Base-by-base conservation (phyloP, 176 grass and related monocot species). In the Aegilops bicornis region DNA sequence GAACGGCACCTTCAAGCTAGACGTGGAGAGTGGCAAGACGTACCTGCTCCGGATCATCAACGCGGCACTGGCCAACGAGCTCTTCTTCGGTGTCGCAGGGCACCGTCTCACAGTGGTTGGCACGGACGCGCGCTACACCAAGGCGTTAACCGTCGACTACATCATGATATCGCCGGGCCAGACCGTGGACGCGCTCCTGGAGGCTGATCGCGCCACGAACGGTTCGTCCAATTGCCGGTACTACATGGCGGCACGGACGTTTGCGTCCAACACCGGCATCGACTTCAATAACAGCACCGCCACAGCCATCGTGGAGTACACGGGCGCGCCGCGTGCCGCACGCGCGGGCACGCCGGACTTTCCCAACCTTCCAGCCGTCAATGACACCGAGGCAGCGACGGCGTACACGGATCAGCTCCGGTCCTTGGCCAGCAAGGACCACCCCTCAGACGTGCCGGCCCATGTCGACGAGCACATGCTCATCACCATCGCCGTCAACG, bases 41-140 rank as follows among this genome's bases (percentile, higher is more conserved):
- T 95, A 89, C 39, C 40, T 93, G 29, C 89, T 95, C 4, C 79
- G 94, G 20, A 7, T 95, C 62, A 89, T 95, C 61, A 95, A 95
- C 48, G 89, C 89, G 6, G 94, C 63, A 6, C 89, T 96, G 62
- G 42, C 83, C 24, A 89, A 82, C 37, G 89, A 93, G 4, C 45
- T 81, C 33, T 95, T 91, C 89, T 91, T 95, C 61, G 81, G 20
- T 54, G 25, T 95, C 16, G 88, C 91, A 0, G 87, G 90, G 5
- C 94, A 95, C 82, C 71, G 36, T 24, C 83, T 95, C 76, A 91
- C 87, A 2, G 76, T 93, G 62, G 89, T 96, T 6, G 94, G 81
- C 33, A 89, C 52, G 3, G 94, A 95, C 36, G 91, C 64, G 7
- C 65, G 76, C 45, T 95, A 95, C 81, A 82, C 79, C 10, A 91